A percentile compares a stretch with the other conserved stretches of the same genome.
These are phyloP conservation scores for Podaxis carcinomalis DNA, from an alignment of 768 basidiomycete genomes.

Conservation along the genomic window DNA sequence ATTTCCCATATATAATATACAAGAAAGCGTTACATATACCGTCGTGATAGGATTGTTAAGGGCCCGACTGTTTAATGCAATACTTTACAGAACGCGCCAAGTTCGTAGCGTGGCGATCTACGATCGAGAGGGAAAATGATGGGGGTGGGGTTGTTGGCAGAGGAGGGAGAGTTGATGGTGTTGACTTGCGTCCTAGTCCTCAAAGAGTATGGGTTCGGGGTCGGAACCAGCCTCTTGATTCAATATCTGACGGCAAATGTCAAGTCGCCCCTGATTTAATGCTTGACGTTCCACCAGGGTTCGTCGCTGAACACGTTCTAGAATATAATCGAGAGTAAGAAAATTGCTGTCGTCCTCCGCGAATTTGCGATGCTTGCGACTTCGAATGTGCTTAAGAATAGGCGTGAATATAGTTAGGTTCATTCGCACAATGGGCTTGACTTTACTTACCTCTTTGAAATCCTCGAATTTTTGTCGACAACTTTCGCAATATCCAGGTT, in stretches of 20 bases:
- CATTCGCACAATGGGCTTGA: slow-evolving; percentile 1
- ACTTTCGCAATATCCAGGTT: slow-evolving; percentile 97
- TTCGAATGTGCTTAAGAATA: slow-evolving; percentile 58
- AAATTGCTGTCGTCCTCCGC: slow-evolving; percentile 79
- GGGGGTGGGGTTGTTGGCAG: background rate
- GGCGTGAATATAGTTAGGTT: slow-evolving; percentile 1
- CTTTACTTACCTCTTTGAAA: slow-evolving; percentile 78
- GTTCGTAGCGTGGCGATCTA: background rate
- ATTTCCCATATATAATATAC: slow-evolving; percentile 13
- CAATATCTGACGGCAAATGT: slow-evolving; percentile 10
- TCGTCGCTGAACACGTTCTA: slow-evolving; percentile 53
- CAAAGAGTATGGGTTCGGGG: background rate
- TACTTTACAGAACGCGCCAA: background rate
- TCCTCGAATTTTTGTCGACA: slow-evolving; percentile 89
- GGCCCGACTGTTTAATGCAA: background rate
- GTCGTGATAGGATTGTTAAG: slow-evolving; percentile 1
- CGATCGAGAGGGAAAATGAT: background rate
- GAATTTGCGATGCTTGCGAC: slow-evolving; percentile 77
- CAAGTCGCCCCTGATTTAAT: slow-evolving; percentile 21
- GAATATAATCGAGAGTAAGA: slow-evolving; percentile 67
- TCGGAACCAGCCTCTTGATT: background rate
- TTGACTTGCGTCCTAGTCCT: background rate
- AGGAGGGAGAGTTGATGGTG: no score
- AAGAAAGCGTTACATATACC: slow-evolving; percentile 3
- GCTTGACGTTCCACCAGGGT: slow-evolving; percentile 29